These are phyloP conservation scores for Diaporthe velutina DNA, from an alignment of 2,329 filamentous ascomycete genomes.

Conservation along the genomic window DNA sequence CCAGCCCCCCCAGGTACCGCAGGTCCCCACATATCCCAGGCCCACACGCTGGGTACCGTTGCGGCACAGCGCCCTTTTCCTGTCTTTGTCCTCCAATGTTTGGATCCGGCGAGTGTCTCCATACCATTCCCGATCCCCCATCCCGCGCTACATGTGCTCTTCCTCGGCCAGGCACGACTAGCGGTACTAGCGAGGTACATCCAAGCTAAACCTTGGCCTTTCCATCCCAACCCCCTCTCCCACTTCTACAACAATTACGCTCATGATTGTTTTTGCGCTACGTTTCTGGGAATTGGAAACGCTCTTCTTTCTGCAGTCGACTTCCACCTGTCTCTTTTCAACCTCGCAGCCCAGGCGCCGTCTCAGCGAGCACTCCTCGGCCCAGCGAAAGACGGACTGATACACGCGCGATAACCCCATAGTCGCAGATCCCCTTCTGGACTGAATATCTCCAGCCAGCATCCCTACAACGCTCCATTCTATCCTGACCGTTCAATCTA, in stretches of 20 bases:
- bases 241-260: slow-evolving; percentile 14
- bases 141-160: slow-evolving; percentile 16
- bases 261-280: slow-evolving; percentile 14
- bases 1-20: not conserved
- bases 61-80: slow-evolving; percentile 1
- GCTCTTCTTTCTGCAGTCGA: not conserved
- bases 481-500: slow-evolving; percentile 23
- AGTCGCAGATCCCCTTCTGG: slow-evolving; percentile 32
- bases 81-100: slow-evolving; percentile 9
- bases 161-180: slow-evolving; percentile 21
- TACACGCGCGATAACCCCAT: not conserved
- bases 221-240: slow-evolving; percentile 25
- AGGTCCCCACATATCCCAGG: slow-evolving; percentile 1
- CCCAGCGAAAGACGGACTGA: not conserved
- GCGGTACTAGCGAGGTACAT: slow-evolving; percentile 28
- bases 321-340: not conserved
- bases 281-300: not conserved
- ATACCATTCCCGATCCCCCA: slow-evolving; percentile 14
- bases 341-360: not conserved
- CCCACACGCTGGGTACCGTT: slow-evolving; percentile 27
- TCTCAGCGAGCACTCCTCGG: not conserved
- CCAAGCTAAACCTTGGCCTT: slow-evolving; percentile 9
- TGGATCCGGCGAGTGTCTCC: slow-evolving; percentile 17
- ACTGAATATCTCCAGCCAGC: slow-evolving; percentile 28
- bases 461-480: slow-evolving; percentile 27